Base-by-base conservation (phyloP, 1,284 basidiomycete species). In the Fomes fomentarius region DNA sequence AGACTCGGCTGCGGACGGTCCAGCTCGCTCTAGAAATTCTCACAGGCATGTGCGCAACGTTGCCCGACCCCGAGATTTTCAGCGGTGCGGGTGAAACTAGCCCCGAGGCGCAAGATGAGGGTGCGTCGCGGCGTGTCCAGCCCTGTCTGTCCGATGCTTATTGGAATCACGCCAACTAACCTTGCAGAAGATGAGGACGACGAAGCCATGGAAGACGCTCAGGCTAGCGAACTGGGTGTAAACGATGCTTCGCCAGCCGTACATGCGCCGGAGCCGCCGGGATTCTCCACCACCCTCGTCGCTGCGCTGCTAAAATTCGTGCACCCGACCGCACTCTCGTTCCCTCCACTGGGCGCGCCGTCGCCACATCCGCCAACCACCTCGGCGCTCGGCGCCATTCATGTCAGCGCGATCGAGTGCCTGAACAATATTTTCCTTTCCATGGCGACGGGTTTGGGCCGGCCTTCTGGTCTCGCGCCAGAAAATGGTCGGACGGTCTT, bases 401-500 rank as follows among this genome's bases (percentile, higher is more conserved):
- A 96, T 68, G 78, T 93, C 46, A 80, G 87, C 56, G 92, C 94
- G 7, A 78, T 96, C 45, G 94, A 96, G 70, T 94, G 93, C 63
- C 80, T 97, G 52, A 96, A 94, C 69, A 97, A 98, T 70, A 79
- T 95, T 14, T 89, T 96, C 64, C 77, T 96, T 45, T 88, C 92
- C 1, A 77, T 92, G 21, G 79, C 86, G 4, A 69, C 80, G 41
- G 45, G 60, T 44, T 28, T 51, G 21, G 54, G 49, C 22, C 54
- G 51, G 0, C 70, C 74, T 3, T 72, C 75, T 10, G 69, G 67
- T 17, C 68, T 80, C 5, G 82, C 87, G 54, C 70, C 72, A 9
- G 76, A 78, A 17, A 74, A 71, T 1, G 87, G 85, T 8, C 65
- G 65, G 22, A 71, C 69, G 2, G 70, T 91, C 12, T 92, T 90